Evolutionary conservation across 1,284 basidiomycete genomes (phyloP), one percentile per base, ranked within the genome.

Genomic region (Naganishia albida): DNA sequence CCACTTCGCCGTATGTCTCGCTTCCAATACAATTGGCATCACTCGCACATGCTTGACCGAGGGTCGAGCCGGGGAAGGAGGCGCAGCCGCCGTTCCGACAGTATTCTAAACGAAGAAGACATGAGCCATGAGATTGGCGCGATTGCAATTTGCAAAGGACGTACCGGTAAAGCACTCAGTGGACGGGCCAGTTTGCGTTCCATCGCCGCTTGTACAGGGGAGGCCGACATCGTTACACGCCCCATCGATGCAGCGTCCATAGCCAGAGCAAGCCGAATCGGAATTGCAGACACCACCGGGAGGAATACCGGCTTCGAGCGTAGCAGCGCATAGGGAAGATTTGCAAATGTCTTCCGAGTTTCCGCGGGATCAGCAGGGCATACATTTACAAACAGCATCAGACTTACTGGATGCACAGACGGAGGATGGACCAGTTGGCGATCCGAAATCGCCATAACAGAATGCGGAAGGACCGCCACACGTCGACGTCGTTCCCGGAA

Each of bases 401-500:
- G 20, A 23, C 51, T 26, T 12, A 53, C 51, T 30, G 7, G 12
- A 18, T 12, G 28, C 28, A 38, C 51, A 53, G n/a, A 39, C n/a
- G n/a, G 30, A 7, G 4, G 30, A 38, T 2, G 30, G 28, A 0
- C 51, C 51, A 13, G 13, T 16, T 16, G n/a, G n/a, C 15, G 30
- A 20, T 30, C 16, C 15, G 7, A 8, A 25, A 16, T 13, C 10
- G 28, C 20, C 51, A 7, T 48, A 38, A 25, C 56, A 60, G 23
- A 48, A 49, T 12, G 56, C 46, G 3, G 4, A 6, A 3, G 30
- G n/a, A 8, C 56, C 56, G 2, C 56, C 56, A 15, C 56, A 60
- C 2, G 38, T 50, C 3, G 42, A 4, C 12, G 3, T 16, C n/a
- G n/a, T 16, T 16, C 30, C 28, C 3, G 55, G 30, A 13, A 7